A percentile compares a stretch with the other conserved stretches of the same genome.
Evolutionary conservation across 139 green algal genomes (phyloP).

Genomic region (Yamagishiella unicocca): DNA sequence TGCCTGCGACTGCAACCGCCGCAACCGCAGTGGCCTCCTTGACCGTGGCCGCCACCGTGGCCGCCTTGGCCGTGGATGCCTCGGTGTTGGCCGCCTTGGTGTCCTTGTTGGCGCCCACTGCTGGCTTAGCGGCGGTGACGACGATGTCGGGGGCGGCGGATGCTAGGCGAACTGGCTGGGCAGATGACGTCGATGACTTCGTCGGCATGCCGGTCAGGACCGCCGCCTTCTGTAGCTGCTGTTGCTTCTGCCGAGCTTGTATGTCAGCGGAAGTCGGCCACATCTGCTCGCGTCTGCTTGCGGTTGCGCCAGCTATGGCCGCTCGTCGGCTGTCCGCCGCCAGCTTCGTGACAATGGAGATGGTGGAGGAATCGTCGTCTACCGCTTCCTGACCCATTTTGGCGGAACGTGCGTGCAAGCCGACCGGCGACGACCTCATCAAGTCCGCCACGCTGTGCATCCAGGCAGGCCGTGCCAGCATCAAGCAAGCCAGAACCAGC

Average conservation of each 20-base stretch:
- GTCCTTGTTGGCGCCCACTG: background rate
- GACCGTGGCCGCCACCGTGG: background rate
- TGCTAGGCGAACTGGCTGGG: background rate
- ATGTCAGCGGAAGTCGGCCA: background rate
- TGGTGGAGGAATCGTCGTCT: background rate
- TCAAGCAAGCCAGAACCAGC: background rate
- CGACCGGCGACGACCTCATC: background rate
- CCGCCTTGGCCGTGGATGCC: background rate
- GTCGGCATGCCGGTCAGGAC: background rate
- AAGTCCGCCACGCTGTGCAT: background rate
- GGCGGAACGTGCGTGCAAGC: background rate
- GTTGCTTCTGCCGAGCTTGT: background rate
- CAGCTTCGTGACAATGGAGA: background rate
- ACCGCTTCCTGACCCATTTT: background rate
- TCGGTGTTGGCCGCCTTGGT: background rate
- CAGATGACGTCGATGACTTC: background rate
- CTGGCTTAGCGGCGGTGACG: background rate
- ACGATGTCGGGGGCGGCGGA: background rate
- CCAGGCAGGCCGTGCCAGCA: background rate
- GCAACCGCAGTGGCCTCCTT: background rate
- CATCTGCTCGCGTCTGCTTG: slow-evolving; percentile 2
- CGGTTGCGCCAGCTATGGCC: background rate
- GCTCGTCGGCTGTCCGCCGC: slow-evolving; percentile 3
- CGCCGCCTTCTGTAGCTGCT: too few species aligned
- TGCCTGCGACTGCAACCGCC: background rate